Percentiles rank a stretch among this genome's conserved stretches.
Evolutionary conservation across 2,329 filamentous ascomycete genomes (phyloP).

Genomic region (Neopestalotiopsis rosae): DNA sequence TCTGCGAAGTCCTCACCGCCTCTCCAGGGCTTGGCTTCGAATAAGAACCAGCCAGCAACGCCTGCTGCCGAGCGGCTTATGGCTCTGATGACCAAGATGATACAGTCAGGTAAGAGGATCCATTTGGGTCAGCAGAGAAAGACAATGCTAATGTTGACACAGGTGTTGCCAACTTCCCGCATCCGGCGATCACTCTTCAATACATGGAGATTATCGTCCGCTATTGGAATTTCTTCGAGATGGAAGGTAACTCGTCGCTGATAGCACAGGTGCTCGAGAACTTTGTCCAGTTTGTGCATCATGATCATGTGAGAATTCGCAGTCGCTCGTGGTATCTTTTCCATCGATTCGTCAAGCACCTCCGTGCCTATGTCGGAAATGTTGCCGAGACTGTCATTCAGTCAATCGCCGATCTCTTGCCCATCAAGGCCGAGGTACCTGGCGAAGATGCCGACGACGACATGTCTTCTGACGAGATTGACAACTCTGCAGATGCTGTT

Average conservation of each 20-base stretch:
- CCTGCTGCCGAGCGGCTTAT: conserved; percentile 81
- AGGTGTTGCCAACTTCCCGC: conserved; percentile 85
- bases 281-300: conserved; percentile 90
- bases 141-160: conserved; percentile 8
- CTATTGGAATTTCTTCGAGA: conserved; percentile 92
- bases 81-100: conserved; percentile 95
- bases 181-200: conserved; percentile 90
- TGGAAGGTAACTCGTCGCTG: conserved; percentile 67
- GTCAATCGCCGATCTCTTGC: conserved; percentile 84
- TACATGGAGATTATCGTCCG: conserved; percentile 99
- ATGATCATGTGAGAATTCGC: conserved; percentile 84
- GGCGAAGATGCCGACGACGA: conserved; percentile 83
- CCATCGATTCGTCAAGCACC: conserved; percentile 87
- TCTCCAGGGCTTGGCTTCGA: conserved; percentile 84
- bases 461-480: conserved; percentile 92
- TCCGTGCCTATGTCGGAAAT: conserved; percentile 83
- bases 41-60: conserved; percentile 76
- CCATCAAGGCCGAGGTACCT: conserved; percentile 88
- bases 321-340: conserved; percentile 97
- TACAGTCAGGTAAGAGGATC: conserved; percentile 79
- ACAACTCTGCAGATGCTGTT: conserved; percentile 86
- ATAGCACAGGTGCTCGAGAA: conserved; percentile 89
- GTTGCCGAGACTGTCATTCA: conserved; percentile 91
- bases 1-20: conserved; percentile 76
- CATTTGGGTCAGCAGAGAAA: conserved; percentile 30